Base-by-base conservation (phyloP, 371 early-diverging fungal genomes). In the Globomyces sp. region DNA sequence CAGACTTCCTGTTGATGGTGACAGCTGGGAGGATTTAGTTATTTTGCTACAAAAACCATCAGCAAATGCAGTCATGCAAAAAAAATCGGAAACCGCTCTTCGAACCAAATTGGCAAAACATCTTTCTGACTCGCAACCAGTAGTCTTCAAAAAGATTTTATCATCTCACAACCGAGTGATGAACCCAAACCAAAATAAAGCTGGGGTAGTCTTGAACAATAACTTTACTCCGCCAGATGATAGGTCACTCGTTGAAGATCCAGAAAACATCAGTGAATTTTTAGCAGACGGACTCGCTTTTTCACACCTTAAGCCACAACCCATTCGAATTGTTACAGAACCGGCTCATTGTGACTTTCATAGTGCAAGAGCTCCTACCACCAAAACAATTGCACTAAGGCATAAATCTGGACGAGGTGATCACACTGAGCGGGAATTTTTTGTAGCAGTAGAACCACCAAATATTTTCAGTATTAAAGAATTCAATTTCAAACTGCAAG, bases 341-440 rank as follows among this genome's bases (percentile, higher is more conserved):
- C 84, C 85, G 0, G 39, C 46, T 4, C 37, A 52, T 3, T 43
- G 81, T 13, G 75, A 82, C 1, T 85, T 82, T 53, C 80, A 82
- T 55, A 75, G 76, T 46, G 76, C 82, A 5, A 60, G 74, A 41
- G 72, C 80, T 0, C 71, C 79, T 1, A 67, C 80, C 11, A 77
- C 74, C 6, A 78, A 79, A 63, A 69, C 71, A 0, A 71, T 70
- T 3, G 71, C 79, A 1, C 63, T 85, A 24, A 58, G 80, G 45
- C 82, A 79, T 57, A 74, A 80, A 6, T 77, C 85, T 0, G 70
- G 71, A 3, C 74, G 85, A 42, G 84, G 85, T 34, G 84, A 85
- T 52, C 75, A 75, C 52, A 75, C 68, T n/a, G 82, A 85, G 65
- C 71, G 78, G 24, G 83, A 83, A 55, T 77, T 75, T 43, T 85